A percentile compares a stretch with the other conserved stretches of the same genome.
Conservation (phyloP, 2,329 filamentous ascomycete genomes). For the Penicillium crustosum region DNA sequence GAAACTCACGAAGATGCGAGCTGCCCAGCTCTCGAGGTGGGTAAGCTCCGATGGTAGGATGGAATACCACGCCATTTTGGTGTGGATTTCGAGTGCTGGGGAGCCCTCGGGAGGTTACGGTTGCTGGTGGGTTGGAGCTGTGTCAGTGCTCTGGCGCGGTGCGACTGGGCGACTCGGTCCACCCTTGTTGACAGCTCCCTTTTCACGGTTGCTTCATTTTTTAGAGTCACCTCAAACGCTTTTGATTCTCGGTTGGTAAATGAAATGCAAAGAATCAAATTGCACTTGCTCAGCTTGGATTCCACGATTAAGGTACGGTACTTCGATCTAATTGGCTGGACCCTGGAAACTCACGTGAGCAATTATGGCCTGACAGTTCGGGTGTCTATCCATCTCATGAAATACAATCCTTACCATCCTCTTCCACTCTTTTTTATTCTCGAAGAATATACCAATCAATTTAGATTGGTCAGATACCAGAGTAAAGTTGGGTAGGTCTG, state of each 20-base stretch:
- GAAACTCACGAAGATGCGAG: constrained; percentile 60
- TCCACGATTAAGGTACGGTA: background rate
- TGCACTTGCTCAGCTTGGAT: background rate
- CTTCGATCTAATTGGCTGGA: background rate
- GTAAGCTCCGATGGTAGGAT: constrained; percentile 61
- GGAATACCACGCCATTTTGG: constrained; percentile 63
- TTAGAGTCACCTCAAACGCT: background rate
- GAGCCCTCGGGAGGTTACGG: constrained; percentile 5
- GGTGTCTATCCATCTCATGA: background rate
- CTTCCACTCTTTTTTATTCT: background rate
- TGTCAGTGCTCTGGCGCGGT: background rate
- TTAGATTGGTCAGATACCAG: background rate
- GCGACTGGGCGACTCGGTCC: background rate
- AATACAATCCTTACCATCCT: background rate
- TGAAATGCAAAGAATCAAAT: background rate
- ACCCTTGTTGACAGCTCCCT: background rate
- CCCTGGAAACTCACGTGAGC: background rate
- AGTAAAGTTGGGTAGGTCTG: background rate
- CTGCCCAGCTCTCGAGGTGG: constrained; percentile 62
- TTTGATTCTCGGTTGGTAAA: background rate
- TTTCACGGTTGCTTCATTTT: constrained; percentile 1
- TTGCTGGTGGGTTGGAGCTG: constrained; percentile 10
- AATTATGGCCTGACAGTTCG: background rate
- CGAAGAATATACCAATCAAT: background rate
- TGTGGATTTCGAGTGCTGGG: background rate